These are phyloP conservation scores for Psilocybe sp. DNA, from an alignment of 768 basidiomycete genomes.

Conservation along the genomic window DNA sequence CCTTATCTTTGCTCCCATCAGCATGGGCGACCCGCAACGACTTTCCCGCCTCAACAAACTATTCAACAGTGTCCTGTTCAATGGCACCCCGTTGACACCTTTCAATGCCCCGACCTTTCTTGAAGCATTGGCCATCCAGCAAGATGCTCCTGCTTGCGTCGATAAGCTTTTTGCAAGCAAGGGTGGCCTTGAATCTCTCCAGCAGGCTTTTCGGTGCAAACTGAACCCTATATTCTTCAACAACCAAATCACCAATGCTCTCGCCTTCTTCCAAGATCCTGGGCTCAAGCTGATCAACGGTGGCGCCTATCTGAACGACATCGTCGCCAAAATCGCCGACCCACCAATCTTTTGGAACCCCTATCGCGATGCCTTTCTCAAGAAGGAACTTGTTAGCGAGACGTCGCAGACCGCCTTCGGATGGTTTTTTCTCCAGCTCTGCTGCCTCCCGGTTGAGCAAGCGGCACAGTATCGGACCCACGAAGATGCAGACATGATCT, in stretches of 20 bases:
- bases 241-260: slow-evolving; percentile 30
- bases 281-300: slow-evolving; percentile 34
- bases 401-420: slow-evolving; percentile 38
- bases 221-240: slow-evolving; percentile 39
- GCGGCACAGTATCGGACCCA: slow-evolving; percentile 35
- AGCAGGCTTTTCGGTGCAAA: slow-evolving; percentile 39
- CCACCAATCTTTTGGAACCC: slow-evolving; percentile 51
- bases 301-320: slow-evolving; percentile 37
- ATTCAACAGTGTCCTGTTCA: slow-evolving; percentile 2
- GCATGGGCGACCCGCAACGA: slow-evolving; percentile 5
- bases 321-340: slow-evolving; percentile 41
- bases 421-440: slow-evolving; percentile 48
- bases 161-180: slow-evolving; percentile 32
- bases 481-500: slow-evolving; percentile 28
- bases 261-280: slow-evolving; percentile 35
- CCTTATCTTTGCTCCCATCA: slow-evolving; percentile 1
- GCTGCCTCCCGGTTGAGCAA: slow-evolving; percentile 33
- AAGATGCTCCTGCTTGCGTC: slow-evolving; percentile 35
- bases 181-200: slow-evolving; percentile 35
- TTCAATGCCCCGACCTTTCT: slow-evolving; percentile 36
- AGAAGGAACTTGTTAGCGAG: slow-evolving; percentile 24
- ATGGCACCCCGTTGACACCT: slow-evolving; percentile 17
- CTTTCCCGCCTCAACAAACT: slow-evolving; percentile 6
- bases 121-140: slow-evolving; percentile 40
- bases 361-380: slow-evolving; percentile 33